Base-by-base conservation (phyloP, 495 filamentous ascomycete species). In the Cercophora scortea region DNA sequence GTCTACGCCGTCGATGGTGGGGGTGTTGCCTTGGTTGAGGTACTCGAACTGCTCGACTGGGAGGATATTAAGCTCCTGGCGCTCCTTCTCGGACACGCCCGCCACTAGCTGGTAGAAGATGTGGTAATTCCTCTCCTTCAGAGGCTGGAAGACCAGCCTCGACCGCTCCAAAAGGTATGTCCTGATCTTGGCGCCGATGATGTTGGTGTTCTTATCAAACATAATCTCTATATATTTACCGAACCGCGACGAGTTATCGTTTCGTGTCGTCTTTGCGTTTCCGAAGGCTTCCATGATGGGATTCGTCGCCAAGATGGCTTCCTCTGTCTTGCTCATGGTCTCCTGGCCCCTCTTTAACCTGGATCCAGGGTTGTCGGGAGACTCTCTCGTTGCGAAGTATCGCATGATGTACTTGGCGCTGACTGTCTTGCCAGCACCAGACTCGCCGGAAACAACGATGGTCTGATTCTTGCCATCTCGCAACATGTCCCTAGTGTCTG, bases 351-450 rank as follows among this genome's bases (percentile, higher is more conserved):
- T 87, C 68, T 84, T 92, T 18, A 77, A 76, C 64, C 88, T 84
- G 59, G 84, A 85, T 32, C 87, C 84, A 16, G 90, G 87, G 61
- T 88, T 87, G 56, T 93, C 91, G 42, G 94, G 89, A 2, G 92
- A 87, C 73, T 97, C 91, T 73, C 95, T 82, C 35, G 94, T 99
- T 52, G 93, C 94, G 71, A 99, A 99, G 73, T 99, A 99, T 61
- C 93, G 79, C 93, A 99, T 99, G 63, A 99, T 97, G 68, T 99
- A 99, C 68, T 99, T 99, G 39, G 93, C 93, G 69, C 94, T 97
- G 64, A 99, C 93, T 0, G 93, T 99, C 71, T 99, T 99, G 51
- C 93, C 93, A 52, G 93, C 93, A 75, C 93, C 93, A 44, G 93
- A 99, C 71, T 99, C 93, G 61, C 93, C 93, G 15, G 94, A 97